These are phyloP conservation scores for Achlya hypogyna DNA, from an alignment of 352 stramenopile species.

Conservation along the genomic window DNA sequence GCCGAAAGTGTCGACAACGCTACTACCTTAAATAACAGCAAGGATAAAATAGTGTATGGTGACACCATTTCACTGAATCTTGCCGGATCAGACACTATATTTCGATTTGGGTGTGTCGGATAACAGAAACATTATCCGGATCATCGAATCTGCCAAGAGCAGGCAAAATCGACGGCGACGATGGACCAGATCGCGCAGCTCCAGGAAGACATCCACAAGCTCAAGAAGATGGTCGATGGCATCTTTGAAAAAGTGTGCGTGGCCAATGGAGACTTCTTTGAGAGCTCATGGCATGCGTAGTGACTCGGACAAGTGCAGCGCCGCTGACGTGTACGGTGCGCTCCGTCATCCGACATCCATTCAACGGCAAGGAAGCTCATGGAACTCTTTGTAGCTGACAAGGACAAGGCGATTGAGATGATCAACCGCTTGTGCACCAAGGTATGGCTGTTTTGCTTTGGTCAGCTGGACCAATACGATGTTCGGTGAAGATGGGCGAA, in stretches of 20 bases:
- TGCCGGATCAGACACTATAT: too few species aligned
- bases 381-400: constrained; percentile 43
- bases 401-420: constrained; percentile 81
- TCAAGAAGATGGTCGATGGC: constrained; percentile 86
- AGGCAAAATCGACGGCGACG: too few species aligned
- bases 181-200: constrained; percentile 89
- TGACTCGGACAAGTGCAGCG: constrained; percentile 26
- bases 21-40: too few species aligned
- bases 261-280: constrained; percentile 20
- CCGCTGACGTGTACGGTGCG: constrained; percentile 66
- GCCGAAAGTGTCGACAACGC: too few species aligned
- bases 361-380: too few species aligned
- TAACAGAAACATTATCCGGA: background rate
- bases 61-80: too few species aligned
- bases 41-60: too few species aligned
- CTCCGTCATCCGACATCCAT: background rate
- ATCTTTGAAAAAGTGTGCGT: constrained; percentile 80
- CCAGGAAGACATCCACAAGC: constrained; percentile 87
- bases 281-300: background rate
- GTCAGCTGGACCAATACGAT: background rate
- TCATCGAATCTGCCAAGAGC: too few species aligned
- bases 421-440: constrained; percentile 79
- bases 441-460: constrained; percentile 23
- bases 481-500: constrained; percentile 66
- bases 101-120: too few species aligned